phyloP scores from a whole-genome alignment of 305 asterid species.

The Nicotiana rustica region DNA sequence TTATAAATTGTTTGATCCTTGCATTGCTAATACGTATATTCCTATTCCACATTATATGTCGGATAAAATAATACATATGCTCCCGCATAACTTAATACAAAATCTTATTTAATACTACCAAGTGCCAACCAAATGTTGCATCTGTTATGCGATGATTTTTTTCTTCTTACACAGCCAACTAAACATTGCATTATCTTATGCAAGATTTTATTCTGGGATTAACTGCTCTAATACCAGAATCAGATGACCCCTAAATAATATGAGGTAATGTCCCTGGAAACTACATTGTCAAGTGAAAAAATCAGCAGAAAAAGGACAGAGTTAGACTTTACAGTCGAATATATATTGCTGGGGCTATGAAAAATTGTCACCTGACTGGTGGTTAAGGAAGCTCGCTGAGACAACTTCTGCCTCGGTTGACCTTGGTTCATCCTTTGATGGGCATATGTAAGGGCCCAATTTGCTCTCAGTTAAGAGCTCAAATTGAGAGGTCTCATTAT shows the following conservation, averaged over 20 bases:
- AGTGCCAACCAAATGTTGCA: no score
- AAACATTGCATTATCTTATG: no score
- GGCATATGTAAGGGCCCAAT: slow-evolving; percentile 53
- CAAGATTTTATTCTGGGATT: no score
- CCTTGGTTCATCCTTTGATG: slow-evolving; percentile 68
- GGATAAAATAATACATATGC: no score
- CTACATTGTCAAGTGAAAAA: slow-evolving; percentile 34
- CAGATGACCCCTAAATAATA: background rate
- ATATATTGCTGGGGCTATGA: background rate
- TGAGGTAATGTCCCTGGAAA: background rate
- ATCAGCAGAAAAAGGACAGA: slow-evolving; percentile 25
- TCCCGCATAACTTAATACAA: no score
- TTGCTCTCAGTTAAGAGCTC: slow-evolving; percentile 73
- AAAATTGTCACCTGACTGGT: slow-evolving; percentile 63
- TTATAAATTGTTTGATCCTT: no score
- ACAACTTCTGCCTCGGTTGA: slow-evolving; percentile 74
- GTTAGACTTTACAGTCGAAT: background rate
- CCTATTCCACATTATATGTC: no score
- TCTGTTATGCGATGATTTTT: no score
- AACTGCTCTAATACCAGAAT: no score
- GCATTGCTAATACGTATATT: no score
- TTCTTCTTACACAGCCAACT: no score
- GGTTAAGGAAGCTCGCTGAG: slow-evolving; percentile 70
- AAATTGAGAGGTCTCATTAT: slow-evolving; percentile 66
- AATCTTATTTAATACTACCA: no score